Conservation (phyloP, 768 basidiomycete species). For the Boletus vinaceobasis region DNA sequence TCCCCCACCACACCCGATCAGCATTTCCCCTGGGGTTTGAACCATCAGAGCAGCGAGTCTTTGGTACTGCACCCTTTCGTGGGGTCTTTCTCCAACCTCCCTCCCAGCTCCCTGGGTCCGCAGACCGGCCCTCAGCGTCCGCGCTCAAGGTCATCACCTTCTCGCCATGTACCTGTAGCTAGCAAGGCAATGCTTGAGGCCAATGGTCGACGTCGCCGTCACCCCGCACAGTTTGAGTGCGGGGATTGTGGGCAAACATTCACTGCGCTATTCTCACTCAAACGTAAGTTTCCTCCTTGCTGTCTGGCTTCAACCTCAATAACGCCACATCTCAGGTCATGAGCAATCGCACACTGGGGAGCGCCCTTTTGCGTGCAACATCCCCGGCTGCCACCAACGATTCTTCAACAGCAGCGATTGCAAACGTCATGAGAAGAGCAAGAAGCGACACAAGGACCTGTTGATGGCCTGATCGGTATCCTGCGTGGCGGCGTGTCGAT, state of each 20-base stretch:
- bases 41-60: conserved; percentile 9
- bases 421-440: conserved; percentile 34
- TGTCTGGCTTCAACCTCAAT: not conserved
- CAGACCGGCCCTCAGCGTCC: conserved; percentile 13
- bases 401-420: conserved; percentile 34
- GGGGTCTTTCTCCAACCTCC: not conserved
- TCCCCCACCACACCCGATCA: conserved; percentile 18
- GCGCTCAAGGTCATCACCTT: conserved; percentile 13
- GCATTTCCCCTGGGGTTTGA: not conserved
- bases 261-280: conserved; percentile 32
- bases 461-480: conserved; percentile 10
- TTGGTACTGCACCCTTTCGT: not conserved
- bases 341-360: conserved; percentile 28
- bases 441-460: conserved; percentile 28
- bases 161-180: conserved; percentile 21
- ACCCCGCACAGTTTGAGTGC: conserved; percentile 21
- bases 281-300: conserved; percentile 19
- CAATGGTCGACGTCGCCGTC: conserved; percentile 29
- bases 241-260: conserved; percentile 23
- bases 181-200: conserved; percentile 34
- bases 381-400: conserved; percentile 26
- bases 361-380: conserved; percentile 22
- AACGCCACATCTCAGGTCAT: conserved; percentile 24
- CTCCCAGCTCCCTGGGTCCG: not conserved
- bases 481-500: conserved; percentile 16